phyloP scores from a whole-genome alignment of 176 grass and related monocot genomes.

The Themeda triandra region DNA sequence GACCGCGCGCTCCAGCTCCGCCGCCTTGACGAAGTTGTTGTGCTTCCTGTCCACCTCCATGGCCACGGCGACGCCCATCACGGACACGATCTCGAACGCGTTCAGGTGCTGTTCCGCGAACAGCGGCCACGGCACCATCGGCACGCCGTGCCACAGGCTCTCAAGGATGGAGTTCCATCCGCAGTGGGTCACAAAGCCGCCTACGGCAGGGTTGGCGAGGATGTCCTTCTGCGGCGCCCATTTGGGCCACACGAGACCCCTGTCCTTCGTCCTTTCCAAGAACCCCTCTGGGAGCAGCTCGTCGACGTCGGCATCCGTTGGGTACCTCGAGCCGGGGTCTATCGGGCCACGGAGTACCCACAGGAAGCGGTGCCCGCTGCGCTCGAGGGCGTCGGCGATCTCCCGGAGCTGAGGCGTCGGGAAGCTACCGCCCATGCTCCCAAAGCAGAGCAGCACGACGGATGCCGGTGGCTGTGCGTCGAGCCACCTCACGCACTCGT shows the following conservation, averaged over 20 bases:
- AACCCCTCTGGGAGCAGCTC: conserved; percentile 40
- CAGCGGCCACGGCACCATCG: conserved; percentile 38
- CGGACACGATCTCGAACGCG: conserved; percentile 31
- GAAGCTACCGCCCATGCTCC: conserved; percentile 26
- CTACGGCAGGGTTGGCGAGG: conserved; percentile 26
- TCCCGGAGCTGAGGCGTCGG: not conserved
- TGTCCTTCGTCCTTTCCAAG: conserved; percentile 21
- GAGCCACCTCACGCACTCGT: conserved; percentile 48
- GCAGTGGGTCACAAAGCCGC: conserved; percentile 66
- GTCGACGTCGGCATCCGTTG: not conserved
- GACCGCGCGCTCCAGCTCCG: conserved; percentile 44
- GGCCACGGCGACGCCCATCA: conserved; percentile 23
- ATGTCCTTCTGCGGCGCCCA: conserved; percentile 48
- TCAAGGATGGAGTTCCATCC: conserved; percentile 66
- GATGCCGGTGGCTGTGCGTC: conserved; percentile 28
- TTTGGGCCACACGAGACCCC: conserved; percentile 26
- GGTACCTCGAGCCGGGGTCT: not conserved
- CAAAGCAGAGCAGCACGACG: conserved; percentile 44
- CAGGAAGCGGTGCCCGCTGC: conserved; percentile 38
- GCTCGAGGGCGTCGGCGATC: conserved; percentile 37
- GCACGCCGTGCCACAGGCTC: conserved; percentile 49
- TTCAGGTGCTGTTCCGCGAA: conserved; percentile 70
- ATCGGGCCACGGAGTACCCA: conserved; percentile 36
- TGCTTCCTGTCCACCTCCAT: conserved; percentile 2
- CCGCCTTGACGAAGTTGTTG: conserved; percentile 26